These are phyloP conservation scores for Chaetomium sp. DNA, from an alignment of 2,329 filamentous ascomycete genomes.

Conservation along the genomic window DNA sequence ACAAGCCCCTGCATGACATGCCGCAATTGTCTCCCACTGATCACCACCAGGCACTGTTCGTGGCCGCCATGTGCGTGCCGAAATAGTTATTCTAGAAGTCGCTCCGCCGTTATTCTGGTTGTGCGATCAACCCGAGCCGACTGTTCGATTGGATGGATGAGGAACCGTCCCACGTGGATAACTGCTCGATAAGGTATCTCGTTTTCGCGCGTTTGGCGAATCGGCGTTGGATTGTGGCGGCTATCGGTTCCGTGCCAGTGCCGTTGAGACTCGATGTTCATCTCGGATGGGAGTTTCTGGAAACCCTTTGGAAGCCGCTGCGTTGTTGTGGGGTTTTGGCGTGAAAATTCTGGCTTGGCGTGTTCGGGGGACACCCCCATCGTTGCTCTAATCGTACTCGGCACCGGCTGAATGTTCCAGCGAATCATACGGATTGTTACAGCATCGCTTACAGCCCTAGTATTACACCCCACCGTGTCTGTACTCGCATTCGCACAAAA, in stretches of 20 bases:
- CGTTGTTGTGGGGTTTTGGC: background rate
- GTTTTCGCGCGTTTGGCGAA: background rate
- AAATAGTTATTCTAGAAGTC: no score
- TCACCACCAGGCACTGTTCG: background rate
- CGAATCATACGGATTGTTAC: conserved; percentile 13
- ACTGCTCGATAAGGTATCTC: background rate
- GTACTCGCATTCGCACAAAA: conserved; percentile 14
- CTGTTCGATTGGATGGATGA: background rate
- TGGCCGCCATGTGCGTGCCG: background rate
- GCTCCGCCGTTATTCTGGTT: background rate
- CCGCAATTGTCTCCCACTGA: background rate
- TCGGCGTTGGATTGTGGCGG: no score
- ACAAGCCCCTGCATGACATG: background rate
- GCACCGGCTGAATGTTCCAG: background rate
- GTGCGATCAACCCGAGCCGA: background rate
- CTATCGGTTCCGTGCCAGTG: background rate
- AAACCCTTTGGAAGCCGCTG: background rate
- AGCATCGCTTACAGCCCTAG: background rate
- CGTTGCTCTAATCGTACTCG: background rate
- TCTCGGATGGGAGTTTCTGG: background rate
- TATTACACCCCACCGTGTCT: background rate
- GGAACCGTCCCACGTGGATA: background rate
- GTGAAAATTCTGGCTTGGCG: background rate
- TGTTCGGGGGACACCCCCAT: background rate
- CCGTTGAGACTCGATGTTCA: background rate